A percentile compares a stretch with the other conserved stretches of the same genome.
These are phyloP conservation scores for Crassisporium funariophilum DNA, from an alignment of 768 basidiomycete species.

Conservation along the genomic window DNA sequence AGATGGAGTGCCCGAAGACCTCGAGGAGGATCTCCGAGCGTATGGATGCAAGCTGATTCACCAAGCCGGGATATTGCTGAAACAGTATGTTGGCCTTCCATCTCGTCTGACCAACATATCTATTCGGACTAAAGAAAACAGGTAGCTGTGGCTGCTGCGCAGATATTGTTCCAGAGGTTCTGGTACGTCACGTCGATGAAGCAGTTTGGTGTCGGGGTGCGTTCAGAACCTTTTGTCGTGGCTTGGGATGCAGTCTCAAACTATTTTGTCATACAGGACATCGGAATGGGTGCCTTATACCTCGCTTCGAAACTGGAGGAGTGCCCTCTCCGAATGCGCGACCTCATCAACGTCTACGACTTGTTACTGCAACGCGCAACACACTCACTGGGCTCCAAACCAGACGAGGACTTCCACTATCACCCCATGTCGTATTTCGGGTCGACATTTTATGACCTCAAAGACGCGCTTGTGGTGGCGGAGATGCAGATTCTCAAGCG, in stretches of 20 bases:
- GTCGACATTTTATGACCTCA: slow-evolving; percentile 88
- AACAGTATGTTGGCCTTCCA: slow-evolving; percentile 57
- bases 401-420: slow-evolving; percentile 58
- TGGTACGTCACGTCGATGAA: slow-evolving; percentile 96
- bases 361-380: slow-evolving; percentile 76
- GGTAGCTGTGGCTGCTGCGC: slow-evolving; percentile 95
- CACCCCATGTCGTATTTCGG: slow-evolving; percentile 89
- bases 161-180: slow-evolving; percentile 95
- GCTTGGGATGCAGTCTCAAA: slow-evolving; percentile 8
- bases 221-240: slow-evolving; percentile 24
- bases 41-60: slow-evolving; percentile 95
- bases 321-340: slow-evolving; percentile 87
- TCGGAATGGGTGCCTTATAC: slow-evolving; percentile 87
- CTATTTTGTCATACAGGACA: slow-evolving; percentile 54
- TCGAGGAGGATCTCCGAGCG: slow-evolving; percentile 88
- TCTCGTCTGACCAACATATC: slow-evolving; percentile 1
- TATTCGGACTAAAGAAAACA: slow-evolving; percentile 66
- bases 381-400: slow-evolving; percentile 45
- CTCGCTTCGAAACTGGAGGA: slow-evolving; percentile 92
- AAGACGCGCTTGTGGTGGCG: slow-evolving; percentile 89
- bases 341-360: slow-evolving; percentile 94
- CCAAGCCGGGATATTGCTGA: slow-evolving; percentile 88
- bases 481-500: slow-evolving; percentile 99
- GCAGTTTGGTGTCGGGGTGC: slow-evolving; percentile 89
- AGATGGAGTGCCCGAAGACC: slow-evolving; percentile 77